Conservation (phyloP, 2,329 filamentous ascomycete genomes). For the Alternaria triticimaculans region DNA sequence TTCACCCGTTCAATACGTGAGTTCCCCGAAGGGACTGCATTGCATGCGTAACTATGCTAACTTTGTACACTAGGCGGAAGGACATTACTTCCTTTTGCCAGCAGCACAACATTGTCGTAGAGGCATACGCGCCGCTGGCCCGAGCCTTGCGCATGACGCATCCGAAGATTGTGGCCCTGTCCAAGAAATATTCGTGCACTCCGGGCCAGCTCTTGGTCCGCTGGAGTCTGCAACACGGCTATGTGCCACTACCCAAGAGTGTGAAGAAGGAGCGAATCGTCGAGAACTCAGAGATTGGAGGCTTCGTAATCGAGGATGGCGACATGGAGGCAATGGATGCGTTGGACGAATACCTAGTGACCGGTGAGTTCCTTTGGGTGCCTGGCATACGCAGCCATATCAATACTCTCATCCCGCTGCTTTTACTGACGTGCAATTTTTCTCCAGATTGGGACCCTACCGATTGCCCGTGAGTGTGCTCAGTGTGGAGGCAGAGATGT, state of each 20-base stretch:
- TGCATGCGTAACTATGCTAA: neutral
- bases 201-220: conserved; percentile 77
- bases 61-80: conserved; percentile 69
- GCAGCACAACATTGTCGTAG: conserved; percentile 70
- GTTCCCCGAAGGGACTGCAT: neutral
- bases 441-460: conserved; percentile 57
- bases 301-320: conserved; percentile 66
- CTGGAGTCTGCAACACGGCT: conserved; percentile 78
- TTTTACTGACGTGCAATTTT: conserved; percentile 21
- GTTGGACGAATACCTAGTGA: conserved; percentile 76
- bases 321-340: conserved; percentile 69
- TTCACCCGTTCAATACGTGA: conserved; percentile 72
- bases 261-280: conserved; percentile 66
- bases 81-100: conserved; percentile 72
- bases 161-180: conserved; percentile 65
- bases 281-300: conserved; percentile 68
- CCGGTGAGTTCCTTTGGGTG: conserved; percentile 42
- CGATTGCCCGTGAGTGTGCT: conserved; percentile 38
- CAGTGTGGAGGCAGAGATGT: conserved; percentile 18
- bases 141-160: conserved; percentile 74
- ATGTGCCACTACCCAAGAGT: conserved; percentile 78
- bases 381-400: neutral
- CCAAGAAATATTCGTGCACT: conserved; percentile 72
- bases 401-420: neutral
- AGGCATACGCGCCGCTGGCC: conserved; percentile 82